phyloP scores from a whole-genome alignment of 805 yeast species.

The Lipomyces mesembrius region DNA sequence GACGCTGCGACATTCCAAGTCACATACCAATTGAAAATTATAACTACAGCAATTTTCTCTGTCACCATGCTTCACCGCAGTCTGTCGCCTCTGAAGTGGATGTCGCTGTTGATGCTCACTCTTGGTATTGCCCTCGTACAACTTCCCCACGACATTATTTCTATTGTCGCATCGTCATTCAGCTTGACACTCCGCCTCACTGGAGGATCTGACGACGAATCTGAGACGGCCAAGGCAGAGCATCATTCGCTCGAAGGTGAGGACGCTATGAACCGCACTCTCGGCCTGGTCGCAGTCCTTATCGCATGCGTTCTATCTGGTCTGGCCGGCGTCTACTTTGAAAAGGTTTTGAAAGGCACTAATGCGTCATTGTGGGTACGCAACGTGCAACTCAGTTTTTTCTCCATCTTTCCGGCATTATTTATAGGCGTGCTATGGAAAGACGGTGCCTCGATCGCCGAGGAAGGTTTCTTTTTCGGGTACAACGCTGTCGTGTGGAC shows the following conservation, averaged over 20 bases:
- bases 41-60: conserved; percentile 51
- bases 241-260: conserved; percentile 25
- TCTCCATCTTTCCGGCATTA: conserved; percentile 50
- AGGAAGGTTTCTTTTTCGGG: conserved; percentile 49
- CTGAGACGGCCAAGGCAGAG: conserved; percentile 16
- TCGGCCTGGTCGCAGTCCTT: conserved; percentile 48
- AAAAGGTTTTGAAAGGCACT: conserved; percentile 50
- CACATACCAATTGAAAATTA: conserved; percentile 51
- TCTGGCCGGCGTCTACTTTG: conserved; percentile 52
- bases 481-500: conserved; percentile 49
- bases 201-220: conserved; percentile 23
- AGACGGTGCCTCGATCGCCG: conserved; percentile 47
- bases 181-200: conserved; percentile 19
- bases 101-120: conserved; percentile 47
- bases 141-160: conserved; percentile 44
- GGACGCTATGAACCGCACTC: conserved; percentile 39
- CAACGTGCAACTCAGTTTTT: conserved; percentile 49
- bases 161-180: conserved; percentile 29
- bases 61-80: conserved; percentile 47
- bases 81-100: conserved; percentile 47
- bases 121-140: conserved; percentile 51
- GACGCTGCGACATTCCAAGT: conserved; percentile 53
- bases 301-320: conserved; percentile 49
- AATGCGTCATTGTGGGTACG: conserved; percentile 48
- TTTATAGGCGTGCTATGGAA: conserved; percentile 47